These are phyloP conservation scores for Scedosporium dehoogii DNA, from an alignment of 2,329 filamentous ascomycete species.

Conservation along the genomic window DNA sequence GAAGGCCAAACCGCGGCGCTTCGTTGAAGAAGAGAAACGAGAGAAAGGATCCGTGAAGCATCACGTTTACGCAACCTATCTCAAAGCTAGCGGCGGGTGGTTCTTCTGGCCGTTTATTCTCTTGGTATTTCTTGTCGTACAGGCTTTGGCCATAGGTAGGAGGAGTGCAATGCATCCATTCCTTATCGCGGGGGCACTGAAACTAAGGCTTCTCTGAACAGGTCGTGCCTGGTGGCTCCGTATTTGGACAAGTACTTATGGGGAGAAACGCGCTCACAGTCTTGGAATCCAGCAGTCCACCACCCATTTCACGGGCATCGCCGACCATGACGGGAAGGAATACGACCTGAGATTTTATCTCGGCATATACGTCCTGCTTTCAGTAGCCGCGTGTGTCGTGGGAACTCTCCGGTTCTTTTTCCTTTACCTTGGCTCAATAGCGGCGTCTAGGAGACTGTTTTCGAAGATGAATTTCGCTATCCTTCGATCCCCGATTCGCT, in stretches of 20 bases:
- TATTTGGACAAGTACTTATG: conserved; percentile 46
- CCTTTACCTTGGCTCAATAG: background rate
- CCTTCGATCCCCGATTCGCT: conserved; percentile 62
- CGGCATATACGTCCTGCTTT: background rate
- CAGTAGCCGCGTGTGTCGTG: background rate
- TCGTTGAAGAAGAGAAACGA: too few relatives aligned
- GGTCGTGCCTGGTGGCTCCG: conserved; percentile 56
- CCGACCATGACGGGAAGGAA: background rate
- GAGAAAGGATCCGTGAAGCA: conserved; percentile 29
- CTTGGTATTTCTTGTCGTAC: too few relatives aligned
- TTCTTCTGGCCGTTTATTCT: too few relatives aligned
- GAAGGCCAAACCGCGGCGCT: too few relatives aligned
- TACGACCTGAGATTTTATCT: background rate
- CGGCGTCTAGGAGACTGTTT: conserved; percentile 36
- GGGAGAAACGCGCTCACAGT: conserved; percentile 14
- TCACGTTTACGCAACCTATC: conserved; percentile 53
- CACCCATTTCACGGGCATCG: too few relatives aligned
- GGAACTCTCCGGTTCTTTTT: background rate
- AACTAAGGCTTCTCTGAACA: too few relatives aligned
- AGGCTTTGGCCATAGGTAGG: too few relatives aligned
- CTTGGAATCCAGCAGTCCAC: background rate
- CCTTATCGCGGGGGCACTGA: too few relatives aligned
- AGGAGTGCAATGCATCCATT: too few relatives aligned
- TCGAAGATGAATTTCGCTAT: conserved; percentile 55
- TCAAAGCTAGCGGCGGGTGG: too few relatives aligned